These are phyloP conservation scores for Effrenium voratum DNA, from an alignment of 73 alveolate genomes.

Conservation along the genomic window DNA sequence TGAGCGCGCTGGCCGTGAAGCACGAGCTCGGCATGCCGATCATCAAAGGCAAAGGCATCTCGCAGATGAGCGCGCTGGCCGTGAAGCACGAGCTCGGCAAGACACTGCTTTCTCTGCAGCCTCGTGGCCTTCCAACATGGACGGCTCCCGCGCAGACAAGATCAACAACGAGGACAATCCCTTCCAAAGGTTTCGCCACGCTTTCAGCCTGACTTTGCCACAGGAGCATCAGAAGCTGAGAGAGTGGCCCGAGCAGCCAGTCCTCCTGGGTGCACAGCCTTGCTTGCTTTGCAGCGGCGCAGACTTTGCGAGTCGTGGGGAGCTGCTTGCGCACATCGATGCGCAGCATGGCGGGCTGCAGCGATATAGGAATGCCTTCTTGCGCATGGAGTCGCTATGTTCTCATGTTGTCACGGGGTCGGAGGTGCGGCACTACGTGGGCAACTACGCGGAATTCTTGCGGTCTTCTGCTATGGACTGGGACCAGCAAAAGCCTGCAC, in stretches of 20 bases:
- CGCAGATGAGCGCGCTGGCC: too few relatives aligned
- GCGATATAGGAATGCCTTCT: slow-evolving; percentile 3
- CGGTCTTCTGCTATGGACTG: neutral
- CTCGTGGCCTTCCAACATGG: neutral
- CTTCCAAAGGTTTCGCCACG: neutral
- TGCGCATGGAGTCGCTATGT: slow-evolving; percentile 1
- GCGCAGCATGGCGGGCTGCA: slow-evolving; percentile 10
- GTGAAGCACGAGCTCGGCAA: neutral
- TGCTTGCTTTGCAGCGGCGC: neutral
- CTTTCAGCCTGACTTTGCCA: neutral
- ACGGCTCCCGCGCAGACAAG: neutral
- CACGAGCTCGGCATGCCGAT: too few relatives aligned
- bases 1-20: too few relatives aligned
- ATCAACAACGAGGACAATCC: neutral
- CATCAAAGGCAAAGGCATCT: too few relatives aligned
- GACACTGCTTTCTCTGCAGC: neutral
- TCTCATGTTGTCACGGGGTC: slow-evolving; percentile 26
- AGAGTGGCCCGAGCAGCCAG: neutral
- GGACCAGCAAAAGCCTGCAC: too few relatives aligned
- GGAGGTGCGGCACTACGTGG: neutral
- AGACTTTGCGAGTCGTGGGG: neutral
- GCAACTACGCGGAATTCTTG: slow-evolving; percentile 6
- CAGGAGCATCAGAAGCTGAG: neutral
- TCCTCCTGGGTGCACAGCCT: neutral
- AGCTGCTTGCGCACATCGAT: neutral